Evolutionary conservation across 176 grass and related monocot species (phyloP), one percentile per base, ranked within the genome.

Genomic region (Oryza rufipogon): DNA sequence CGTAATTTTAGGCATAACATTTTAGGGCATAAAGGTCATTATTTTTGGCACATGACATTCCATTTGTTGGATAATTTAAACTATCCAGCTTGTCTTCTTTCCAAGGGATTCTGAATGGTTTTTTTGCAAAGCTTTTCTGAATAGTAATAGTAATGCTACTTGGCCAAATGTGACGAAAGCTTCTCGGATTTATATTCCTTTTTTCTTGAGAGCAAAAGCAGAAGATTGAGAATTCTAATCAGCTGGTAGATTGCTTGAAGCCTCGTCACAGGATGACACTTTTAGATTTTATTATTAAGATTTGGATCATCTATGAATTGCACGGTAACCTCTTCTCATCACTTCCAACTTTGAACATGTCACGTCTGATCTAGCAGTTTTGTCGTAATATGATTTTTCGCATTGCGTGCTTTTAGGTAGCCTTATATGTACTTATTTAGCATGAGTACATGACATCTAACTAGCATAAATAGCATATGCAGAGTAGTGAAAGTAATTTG

Each of bases 71-170:
- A 80, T 90, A 84, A 7, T 25, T 51, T 80, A 89, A 64, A 30
- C 56, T 39, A 84, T 86, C 84, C 75, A 20, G 26, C 49, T 77
- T 83, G 64, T 90, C 75, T 68, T 86, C 45, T 78, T 66, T 12
- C 63, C 3, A 46, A 68, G 48, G 14, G 64, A 49, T 38, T 71
- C 68, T 30, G 49, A 64, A 42, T 66, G 56, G 52, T 42, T 63
- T 65, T 49, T 65, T 20, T n/a, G 36, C 52, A 45, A 79, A 60
- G 13, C 60, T 84, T 76, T 60, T 73, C 30, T 39, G 30, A 49
- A 56, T 83, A 72, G 15, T 45, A 49, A 56, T 83, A 72, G 15
- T 45, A 61, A 7, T 61, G 47, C 64, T 44, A 60, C 71, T 25
- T 32, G 74, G 63, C 45, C 51, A 4, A 69, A 86, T n/a, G 74